Evolutionary conservation across 805 yeast species (phyloP), one percentile per base, ranked within the genome.

Genomic region (Candida succiphila): DNA sequence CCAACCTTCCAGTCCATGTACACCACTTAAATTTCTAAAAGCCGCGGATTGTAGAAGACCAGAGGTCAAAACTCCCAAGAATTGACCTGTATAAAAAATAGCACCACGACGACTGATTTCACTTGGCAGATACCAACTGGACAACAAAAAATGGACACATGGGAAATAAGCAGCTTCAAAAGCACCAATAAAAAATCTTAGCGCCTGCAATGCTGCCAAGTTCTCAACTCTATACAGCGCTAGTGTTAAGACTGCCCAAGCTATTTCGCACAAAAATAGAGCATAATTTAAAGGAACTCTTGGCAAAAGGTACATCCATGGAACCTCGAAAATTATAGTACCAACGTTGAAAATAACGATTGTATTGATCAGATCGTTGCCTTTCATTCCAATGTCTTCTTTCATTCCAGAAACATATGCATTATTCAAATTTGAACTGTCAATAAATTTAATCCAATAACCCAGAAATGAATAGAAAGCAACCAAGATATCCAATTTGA

Each of bases 361-460:
- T 25, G 61, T 60, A 13, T 53, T 48, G 32, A 61, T 60, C 43
- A 56, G 61, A 37, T 62, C 61, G 32, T 58, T 46, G 8, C 58
- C 54, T 29, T 38, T 62, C 40, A 75, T 42, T 1, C 56, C 46
- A 32, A 73, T 51, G 38, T 75, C 78, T 7, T 46, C 55, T 28
- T 70, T 48, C 41, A 75, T 44, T 35, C 66, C 62, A 38, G 69
- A 78, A 0, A 79, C 61, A 50, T 10, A 75, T 2, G 45, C 80
- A 41, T 72, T 76, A 5, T 58, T 45, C 30, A 75, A 52, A 44
- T 74, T 74, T 31, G 65, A 65, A 39, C 80, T 51, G 51, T 74
- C 78, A 37, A 74, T 52, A 45, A 72, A 70, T 37, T 74, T 57
- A 15, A 38, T 33, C 30, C 37, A 38, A 25, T 43, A 38, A 25